Evolutionary conservation across 2,329 filamentous ascomycete species (phyloP).

Genomic region (Alternaria consortialis): DNA sequence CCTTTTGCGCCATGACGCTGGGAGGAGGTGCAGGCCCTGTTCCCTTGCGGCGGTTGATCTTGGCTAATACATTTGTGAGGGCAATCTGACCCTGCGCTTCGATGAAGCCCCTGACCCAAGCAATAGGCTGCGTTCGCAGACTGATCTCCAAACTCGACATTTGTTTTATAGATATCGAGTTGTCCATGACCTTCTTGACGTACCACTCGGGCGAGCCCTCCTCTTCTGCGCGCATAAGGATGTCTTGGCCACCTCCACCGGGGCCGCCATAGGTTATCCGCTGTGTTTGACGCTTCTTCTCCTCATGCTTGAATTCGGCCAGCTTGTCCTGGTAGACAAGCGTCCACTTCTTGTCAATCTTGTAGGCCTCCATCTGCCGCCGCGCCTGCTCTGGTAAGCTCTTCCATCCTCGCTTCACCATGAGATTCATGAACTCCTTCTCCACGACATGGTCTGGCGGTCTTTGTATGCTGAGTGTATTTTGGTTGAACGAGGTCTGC

Average conservation of each 20-base stretch:
- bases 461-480: slow-evolving; percentile 71
- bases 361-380: slow-evolving; percentile 95
- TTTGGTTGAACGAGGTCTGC: slow-evolving; percentile 60
- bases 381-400: slow-evolving; percentile 93
- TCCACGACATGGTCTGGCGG: slow-evolving; percentile 84
- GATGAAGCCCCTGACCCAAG: slow-evolving; percentile 94
- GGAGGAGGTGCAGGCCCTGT: slow-evolving; percentile 73
- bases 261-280: slow-evolving; percentile 67
- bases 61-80: slow-evolving; percentile 89
- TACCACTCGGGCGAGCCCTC: slow-evolving; percentile 99
- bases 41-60: slow-evolving; percentile 88
- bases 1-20: slow-evolving; percentile 58
- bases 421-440: slow-evolving; percentile 88
- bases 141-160: slow-evolving; percentile 94
- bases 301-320: slow-evolving; percentile 92
- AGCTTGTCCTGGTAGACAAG: slow-evolving; percentile 94
- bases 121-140: slow-evolving; percentile 93
- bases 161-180: slow-evolving; percentile 89
- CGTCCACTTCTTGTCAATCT: slow-evolving; percentile 95
- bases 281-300: slow-evolving; percentile 82
- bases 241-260: slow-evolving; percentile 57
- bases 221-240: slow-evolving; percentile 84
- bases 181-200: slow-evolving; percentile 95
- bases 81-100: slow-evolving; percentile 98
- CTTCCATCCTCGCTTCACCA: slow-evolving; percentile 98